phyloP scores from a whole-genome alignment of 2,329 filamentous ascomycete genomes.

The Neofusicoccum umdonicola region DNA sequence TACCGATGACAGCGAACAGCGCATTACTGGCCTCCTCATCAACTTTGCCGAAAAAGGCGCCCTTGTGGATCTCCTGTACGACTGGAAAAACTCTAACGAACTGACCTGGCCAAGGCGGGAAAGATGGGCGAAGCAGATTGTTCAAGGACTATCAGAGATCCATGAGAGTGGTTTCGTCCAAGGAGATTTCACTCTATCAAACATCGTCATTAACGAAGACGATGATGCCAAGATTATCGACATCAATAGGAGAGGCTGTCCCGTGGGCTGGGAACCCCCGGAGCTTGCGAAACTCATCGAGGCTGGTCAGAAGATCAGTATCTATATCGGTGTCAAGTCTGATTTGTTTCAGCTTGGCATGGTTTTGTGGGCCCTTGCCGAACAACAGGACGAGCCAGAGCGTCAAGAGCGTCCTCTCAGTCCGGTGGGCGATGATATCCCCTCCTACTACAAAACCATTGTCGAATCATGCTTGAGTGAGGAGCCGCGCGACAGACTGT shows the following conservation, averaged over 20 bases:
- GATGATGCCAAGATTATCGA: conserved; percentile 96
- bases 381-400: conserved; percentile 87
- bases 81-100: conserved; percentile 56
- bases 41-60: conserved; percentile 83
- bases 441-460: conserved; percentile 74
- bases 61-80: conserved; percentile 87
- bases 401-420: conserved; percentile 67
- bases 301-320: conserved; percentile 83
- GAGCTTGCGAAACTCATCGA: conserved; percentile 84
- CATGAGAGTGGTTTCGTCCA: conserved; percentile 97
- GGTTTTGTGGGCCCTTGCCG: conserved; percentile 90
- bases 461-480: conserved; percentile 74
- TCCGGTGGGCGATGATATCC: conserved; percentile 56
- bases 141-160: conserved; percentile 84
- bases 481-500: conserved; percentile 67
- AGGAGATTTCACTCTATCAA: conserved; percentile 94
- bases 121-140: conserved; percentile 88
- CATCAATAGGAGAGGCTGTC: conserved; percentile 95
- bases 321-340: conserved; percentile 98
- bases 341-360: conserved; percentile 95
- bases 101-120: conserved; percentile 71
- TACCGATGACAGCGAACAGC: conserved; percentile 69
- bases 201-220: conserved; percentile 85
- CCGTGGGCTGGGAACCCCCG: conserved; percentile 95
- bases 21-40: conserved; percentile 86